Conservation (phyloP, 2,329 filamentous ascomycete species). For the Geosmithia morbida region DNA sequence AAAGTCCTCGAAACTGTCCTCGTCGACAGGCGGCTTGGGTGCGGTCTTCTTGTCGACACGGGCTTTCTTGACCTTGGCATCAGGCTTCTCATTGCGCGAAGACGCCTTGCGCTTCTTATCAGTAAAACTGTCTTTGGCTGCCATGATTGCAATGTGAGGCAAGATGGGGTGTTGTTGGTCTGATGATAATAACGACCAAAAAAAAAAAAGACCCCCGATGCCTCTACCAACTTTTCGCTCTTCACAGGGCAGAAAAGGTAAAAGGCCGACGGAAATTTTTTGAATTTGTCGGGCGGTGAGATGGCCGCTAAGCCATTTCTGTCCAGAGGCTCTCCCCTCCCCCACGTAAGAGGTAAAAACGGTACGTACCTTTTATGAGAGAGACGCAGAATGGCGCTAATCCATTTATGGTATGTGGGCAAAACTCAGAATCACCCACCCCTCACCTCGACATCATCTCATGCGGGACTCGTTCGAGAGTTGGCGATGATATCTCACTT, state of each 20-base stretch:
- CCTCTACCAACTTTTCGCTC: neutral
- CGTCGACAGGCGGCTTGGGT: conserved; percentile 14
- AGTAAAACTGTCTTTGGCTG: conserved; percentile 27
- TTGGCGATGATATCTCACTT: neutral
- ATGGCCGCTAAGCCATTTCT: conserved; percentile 6
- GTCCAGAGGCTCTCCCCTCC: neutral
- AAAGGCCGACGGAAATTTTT: conserved; percentile 8
- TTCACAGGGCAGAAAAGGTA: neutral
- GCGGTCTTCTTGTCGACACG: conserved; percentile 14
- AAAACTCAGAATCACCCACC: neutral
- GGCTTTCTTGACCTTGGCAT: conserved; percentile 19
- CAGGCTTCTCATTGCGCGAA: conserved; percentile 25
- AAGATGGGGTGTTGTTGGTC: neutral
- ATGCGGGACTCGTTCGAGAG: neutral
- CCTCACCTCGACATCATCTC: neutral
- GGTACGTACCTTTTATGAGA: neutral
- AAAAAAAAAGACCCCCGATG: neutral
- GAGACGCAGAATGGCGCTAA: neutral
- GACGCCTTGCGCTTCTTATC: conserved; percentile 44
- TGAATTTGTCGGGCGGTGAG: conserved; percentile 21
- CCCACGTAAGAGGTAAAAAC: conserved; percentile 3
- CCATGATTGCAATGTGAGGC: conserved; percentile 21
- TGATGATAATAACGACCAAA: neutral
- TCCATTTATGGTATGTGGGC: neutral
- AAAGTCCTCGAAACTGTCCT: conserved; percentile 25